Evolutionary conservation across 164 flowering plant species (phyloP), one percentile per base, ranked within the genome.

Genomic region (Litsea cubeba): DNA sequence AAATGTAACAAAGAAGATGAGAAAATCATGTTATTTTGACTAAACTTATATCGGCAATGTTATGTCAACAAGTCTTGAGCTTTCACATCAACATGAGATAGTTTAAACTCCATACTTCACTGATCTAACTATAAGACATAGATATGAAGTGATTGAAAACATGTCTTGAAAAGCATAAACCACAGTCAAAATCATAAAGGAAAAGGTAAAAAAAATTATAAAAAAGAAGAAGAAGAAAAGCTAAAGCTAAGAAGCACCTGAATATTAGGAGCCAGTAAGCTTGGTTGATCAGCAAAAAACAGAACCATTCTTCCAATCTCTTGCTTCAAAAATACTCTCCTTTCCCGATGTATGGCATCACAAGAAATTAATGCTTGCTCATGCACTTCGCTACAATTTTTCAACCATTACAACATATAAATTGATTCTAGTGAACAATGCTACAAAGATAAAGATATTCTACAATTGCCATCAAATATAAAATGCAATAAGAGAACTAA

Each of bases 231-330:
- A 68, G 12, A 32, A 5, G 40, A 23, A 57, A 57, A 22, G 23
- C n/a, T 32, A 17, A 8, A 32, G 35, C 25, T 5, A 23, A 24
- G 73, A 58, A 12, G 32, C 72, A 91, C 99, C 97, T 93, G 99
- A 81, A 96, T 91, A 78, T 96, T 96, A 62, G 99, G 99, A 82
- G 99, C 97, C 79, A 96, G 79, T 71, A 96, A 87, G 84, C 98
- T 96, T 32, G 99, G 99, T 77, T 93, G 98, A 75, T 96, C 99
- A 66, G 91, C 83, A 65, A 96, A 96, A 81, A 96, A 96, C 17
- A 94, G 85, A 69, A 91, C 97, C 99, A 94, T 96, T 77, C 98
- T 88, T 54, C 99, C 97, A 82, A 94, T 94, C 79, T 96, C 99
- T 79, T 96, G 99, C 80, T 96, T 96, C 71, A 96, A 65, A 49